phyloP scores from a whole-genome alignment of 2,329 filamentous ascomycete species.

The Madurella mycetomatis region DNA sequence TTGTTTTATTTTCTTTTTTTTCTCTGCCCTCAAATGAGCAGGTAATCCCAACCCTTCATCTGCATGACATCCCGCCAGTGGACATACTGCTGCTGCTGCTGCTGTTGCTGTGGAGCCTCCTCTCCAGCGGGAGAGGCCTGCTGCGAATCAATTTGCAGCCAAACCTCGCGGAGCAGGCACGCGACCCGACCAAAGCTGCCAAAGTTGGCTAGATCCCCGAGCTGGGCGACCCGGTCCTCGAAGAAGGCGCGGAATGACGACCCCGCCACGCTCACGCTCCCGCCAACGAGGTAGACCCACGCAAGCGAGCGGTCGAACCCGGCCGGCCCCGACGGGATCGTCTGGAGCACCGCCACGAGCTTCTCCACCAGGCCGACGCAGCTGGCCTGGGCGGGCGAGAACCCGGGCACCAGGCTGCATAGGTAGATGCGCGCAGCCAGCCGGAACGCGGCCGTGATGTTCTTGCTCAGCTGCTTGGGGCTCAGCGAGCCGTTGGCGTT shows the following conservation, averaged over 20 bases:
- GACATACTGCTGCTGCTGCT: constrained; percentile 50
- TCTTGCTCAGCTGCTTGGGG: constrained; percentile 77
- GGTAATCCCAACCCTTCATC: constrained; percentile 85
- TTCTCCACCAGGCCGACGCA: constrained; percentile 74
- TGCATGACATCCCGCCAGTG: constrained; percentile 96
- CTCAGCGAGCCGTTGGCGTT: constrained; percentile 70
- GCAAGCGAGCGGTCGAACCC: constrained; percentile 88
- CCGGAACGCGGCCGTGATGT: constrained; percentile 88
- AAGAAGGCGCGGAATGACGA: constrained; percentile 77
- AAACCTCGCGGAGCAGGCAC: constrained; percentile 75
- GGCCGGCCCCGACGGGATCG: constrained; percentile 72
- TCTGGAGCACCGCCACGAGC: constrained; percentile 70
- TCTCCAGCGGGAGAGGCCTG: constrained; percentile 16
- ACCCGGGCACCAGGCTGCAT: constrained; percentile 90
- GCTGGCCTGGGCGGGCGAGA: constrained; percentile 68
- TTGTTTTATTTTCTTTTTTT: not conserved
- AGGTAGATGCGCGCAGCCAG: constrained; percentile 91
- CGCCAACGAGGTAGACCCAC: constrained; percentile 89
- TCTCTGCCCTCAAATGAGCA: constrained; percentile 64
- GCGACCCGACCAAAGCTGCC: constrained; percentile 84
- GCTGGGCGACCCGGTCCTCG: constrained; percentile 64
- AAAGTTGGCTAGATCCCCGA: constrained; percentile 72
- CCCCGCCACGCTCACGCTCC: constrained; percentile 66
- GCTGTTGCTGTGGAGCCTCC: constrained; percentile 35
- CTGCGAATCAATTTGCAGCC: constrained; percentile 65